These are phyloP conservation scores for Paraphaeosphaeria sporulosa DNA, from an alignment of 2,329 filamentous ascomycete genomes.

Conservation along the genomic window DNA sequence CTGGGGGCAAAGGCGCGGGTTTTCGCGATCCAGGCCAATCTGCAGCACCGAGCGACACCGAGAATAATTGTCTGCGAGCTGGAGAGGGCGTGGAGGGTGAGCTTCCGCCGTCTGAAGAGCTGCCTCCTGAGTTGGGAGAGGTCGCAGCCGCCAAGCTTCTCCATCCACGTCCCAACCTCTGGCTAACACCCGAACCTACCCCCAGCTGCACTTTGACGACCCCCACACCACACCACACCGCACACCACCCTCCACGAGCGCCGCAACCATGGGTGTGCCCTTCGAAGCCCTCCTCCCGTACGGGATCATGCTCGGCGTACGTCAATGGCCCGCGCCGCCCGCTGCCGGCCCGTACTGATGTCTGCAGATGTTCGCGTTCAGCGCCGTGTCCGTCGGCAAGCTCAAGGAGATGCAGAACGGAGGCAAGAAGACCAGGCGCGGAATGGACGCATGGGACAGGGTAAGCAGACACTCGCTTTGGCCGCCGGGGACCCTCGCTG, in stretches of 20 bases:
- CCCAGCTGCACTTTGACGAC: conserved; percentile 21
- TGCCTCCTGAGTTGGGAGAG: conserved; percentile 33
- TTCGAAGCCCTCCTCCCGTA: conserved; percentile 72
- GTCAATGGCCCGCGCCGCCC: conserved; percentile 38
- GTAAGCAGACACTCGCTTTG: conserved; percentile 52
- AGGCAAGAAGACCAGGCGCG: conserved; percentile 67
- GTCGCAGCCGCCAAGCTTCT: conserved; percentile 1
- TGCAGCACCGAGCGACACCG: conserved; percentile 42
- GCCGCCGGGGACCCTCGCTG: conserved; percentile 45
- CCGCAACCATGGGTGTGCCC: conserved; percentile 67
- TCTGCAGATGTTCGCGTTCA: conserved; percentile 66
- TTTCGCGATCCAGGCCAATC: conserved; percentile 46
- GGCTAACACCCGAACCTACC: conserved; percentile 26
- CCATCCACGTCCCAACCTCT: conserved; percentile 12
- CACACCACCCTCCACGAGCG: conserved; percentile 31
- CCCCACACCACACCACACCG: conserved; percentile 25
- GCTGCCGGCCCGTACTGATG: conserved; percentile 19
- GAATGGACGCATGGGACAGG: conserved; percentile 70
- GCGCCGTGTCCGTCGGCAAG: conserved; percentile 64
- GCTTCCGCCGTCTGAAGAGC: conserved; percentile 36
- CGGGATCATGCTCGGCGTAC: conserved; percentile 68
- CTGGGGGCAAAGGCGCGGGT: conserved; percentile 24
- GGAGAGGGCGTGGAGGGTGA: conserved; percentile 38
- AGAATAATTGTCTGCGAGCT: conserved; percentile 32
- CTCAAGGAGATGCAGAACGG: conserved; percentile 69